Conservation (phyloP, 345 rosid species). For the Eucalyptus pauciflora region DNA sequence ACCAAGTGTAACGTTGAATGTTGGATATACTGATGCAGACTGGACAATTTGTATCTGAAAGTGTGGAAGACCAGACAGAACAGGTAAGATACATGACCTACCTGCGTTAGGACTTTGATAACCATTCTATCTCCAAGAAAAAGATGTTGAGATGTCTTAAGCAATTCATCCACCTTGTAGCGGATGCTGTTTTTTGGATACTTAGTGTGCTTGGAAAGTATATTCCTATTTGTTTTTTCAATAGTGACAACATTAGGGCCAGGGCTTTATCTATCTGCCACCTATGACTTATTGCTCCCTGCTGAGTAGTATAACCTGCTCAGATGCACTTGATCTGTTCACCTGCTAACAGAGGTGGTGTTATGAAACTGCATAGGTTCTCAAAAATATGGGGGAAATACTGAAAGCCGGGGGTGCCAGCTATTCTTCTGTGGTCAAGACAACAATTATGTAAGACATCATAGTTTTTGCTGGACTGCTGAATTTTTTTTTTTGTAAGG, state of each 20-base stretch:
- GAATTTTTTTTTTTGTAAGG: neutral
- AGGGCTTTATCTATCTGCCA: neutral
- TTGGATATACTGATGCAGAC: slow-evolving; percentile 26
- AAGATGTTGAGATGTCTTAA: neutral
- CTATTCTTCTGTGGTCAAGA: slow-evolving; percentile 48
- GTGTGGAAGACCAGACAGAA: slow-evolving; percentile 73
- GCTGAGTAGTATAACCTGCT: neutral
- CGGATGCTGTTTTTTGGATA: neutral
- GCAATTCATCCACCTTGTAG: neutral
- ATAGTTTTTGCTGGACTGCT: neutral
- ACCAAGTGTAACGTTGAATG: neutral
- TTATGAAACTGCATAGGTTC: slow-evolving; percentile 8
- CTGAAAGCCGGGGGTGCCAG: slow-evolving; percentile 47
- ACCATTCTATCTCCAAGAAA: neutral
- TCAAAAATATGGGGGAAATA: slow-evolving; percentile 59
- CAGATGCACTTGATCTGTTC: neutral
- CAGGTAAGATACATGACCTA: slow-evolving; percentile 37
- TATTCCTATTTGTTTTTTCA: neutral
- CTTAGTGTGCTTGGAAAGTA: neutral
- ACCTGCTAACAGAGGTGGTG: neutral
- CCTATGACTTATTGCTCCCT: neutral
- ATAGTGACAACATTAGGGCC: neutral
- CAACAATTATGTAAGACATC: slow-evolving; percentile 39
- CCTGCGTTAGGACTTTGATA: neutral
- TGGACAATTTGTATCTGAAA: slow-evolving; percentile 60